Conservation (phyloP, 768 basidiomycete genomes). For the Russula vinacea region DNA sequence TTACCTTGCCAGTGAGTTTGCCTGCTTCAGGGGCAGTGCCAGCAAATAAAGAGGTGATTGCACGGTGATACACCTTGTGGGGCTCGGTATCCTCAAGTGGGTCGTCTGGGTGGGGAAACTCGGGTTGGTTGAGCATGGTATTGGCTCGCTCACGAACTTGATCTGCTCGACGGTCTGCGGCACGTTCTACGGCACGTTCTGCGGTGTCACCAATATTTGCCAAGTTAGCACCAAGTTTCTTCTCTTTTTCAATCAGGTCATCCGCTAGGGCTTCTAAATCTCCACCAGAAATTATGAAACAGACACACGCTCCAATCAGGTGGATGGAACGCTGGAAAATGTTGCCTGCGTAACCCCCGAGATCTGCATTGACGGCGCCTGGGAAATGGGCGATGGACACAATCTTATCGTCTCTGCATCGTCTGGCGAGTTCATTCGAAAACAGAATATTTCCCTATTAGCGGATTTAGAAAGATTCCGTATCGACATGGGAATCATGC, state of each 20-base stretch:
- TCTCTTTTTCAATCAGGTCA: too few relatives aligned
- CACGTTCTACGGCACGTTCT: too few relatives aligned
- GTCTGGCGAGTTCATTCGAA: slow-evolving; percentile 3
- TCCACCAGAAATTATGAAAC: background rate
- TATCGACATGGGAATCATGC: background rate
- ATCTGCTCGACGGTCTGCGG: too few relatives aligned
- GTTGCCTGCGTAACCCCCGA: background rate
- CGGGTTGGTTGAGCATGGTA: too few relatives aligned
- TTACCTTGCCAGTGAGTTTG: slow-evolving; percentile 17
- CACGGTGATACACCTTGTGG: background rate
- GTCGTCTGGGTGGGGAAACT: too few relatives aligned
- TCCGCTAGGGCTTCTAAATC: background rate
- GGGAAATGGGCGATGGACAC: slow-evolving; percentile 7
- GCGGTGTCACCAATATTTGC: too few relatives aligned
- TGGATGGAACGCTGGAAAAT: background rate
- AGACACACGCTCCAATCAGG: background rate
- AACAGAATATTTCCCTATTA: slow-evolving; percentile 11
- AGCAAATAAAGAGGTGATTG: slow-evolving; percentile 14
- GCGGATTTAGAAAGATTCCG: background rate
- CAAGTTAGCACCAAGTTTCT: too few relatives aligned
- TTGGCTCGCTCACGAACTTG: too few relatives aligned
- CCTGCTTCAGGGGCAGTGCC: background rate
- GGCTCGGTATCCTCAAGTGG: background rate
- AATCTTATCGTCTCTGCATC: background rate
- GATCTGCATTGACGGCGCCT: slow-evolving; percentile 1